These are phyloP conservation scores for Sugiyamaella novakii DNA, from an alignment of 1,139 yeast genomes.

Conservation along the genomic window DNA sequence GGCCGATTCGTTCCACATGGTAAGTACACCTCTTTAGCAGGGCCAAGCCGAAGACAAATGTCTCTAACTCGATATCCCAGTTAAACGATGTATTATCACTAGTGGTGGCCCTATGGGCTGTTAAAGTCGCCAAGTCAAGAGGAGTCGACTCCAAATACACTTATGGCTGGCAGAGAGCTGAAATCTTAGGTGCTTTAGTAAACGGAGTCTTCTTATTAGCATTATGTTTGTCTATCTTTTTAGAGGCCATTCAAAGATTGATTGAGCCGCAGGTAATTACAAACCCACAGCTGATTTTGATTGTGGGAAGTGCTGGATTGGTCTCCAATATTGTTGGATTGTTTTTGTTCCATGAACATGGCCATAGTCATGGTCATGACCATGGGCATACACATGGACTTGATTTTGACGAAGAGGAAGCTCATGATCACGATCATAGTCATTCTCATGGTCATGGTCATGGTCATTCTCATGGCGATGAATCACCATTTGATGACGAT, in stretches of 20 bases:
- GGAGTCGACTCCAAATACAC: constrained; percentile 88
- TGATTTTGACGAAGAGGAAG: constrained; percentile 31
- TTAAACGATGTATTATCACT: constrained; percentile 89
- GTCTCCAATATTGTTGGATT: constrained; percentile 81
- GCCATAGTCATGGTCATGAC: constrained; percentile 59
- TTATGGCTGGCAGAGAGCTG: constrained; percentile 97
- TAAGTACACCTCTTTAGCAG: constrained; percentile 19
- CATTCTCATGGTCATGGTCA: constrained; percentile 45
- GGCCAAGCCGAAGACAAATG: constrained; percentile 1
- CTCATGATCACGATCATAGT: constrained; percentile 35
- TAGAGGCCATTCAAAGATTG: constrained; percentile 91
- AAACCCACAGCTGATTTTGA: constrained; percentile 76
- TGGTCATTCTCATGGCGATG: constrained; percentile 26
- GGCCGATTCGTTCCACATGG: constrained; percentile 97
- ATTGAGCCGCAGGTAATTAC: constrained; percentile 76
- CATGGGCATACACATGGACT: constrained; percentile 46
- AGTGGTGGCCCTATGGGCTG: constrained; percentile 95
- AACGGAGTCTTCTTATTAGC: constrained; percentile 93
- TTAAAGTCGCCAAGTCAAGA: constrained; percentile 77
- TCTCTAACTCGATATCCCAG: constrained; percentile 24
- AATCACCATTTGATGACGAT: constrained; percentile 25
- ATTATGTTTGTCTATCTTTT: constrained; percentile 84
- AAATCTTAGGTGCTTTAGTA: constrained; percentile 90
- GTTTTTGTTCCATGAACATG: constrained; percentile 88
- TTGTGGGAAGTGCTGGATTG: constrained; percentile 83